Base-by-base conservation (phyloP, 23 red algal species). In the Cyanidiococcus yangmingshanensis region DNA sequence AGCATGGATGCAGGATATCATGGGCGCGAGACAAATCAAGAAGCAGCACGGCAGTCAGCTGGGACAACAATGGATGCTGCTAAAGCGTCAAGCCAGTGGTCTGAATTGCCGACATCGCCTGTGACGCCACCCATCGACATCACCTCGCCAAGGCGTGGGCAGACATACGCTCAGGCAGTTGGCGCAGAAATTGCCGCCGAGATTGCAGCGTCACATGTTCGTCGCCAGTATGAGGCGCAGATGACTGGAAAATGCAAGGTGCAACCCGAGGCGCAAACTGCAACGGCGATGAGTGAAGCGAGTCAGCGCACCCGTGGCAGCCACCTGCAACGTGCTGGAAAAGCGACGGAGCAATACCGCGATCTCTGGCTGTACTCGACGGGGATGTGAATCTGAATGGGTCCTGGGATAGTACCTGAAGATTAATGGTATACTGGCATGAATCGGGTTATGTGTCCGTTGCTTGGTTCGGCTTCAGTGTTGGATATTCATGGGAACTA, bases 71-170 rank as follows among this genome's bases (percentile, higher is more conserved):
- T 21, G 21, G 45, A 54, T 21, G 45, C 45, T 54, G 45, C 12
- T 15, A 54, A 21, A 54, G 7, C 45, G 45, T 21, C 45, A 15
- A 21, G 21, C 21, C 45, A 21, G 12, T 21, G 45, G 21, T 7
- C 45, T 15, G 45, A 15, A 15, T 35, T 71, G 63, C 63, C 63
- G 63, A 35, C 32, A 3, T 17, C 63, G 12, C 63, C 63, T 7
- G 63, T 71, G 63, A 71, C 63, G 7, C 63, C 63, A 29, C 63
- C 63, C 7, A 71, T 71, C 63, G 63, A 71, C 32, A 71, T 71
- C 63, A 29, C 21, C 3, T 7, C 7, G n/a, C 15, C 16, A 12
- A 35, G 32, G 32, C 63, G 32, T 29, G 16, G 16, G 63, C 45
- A 54, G 21, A 54, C 45, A 54, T 54, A 54, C 45, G 45, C 45